Conservation (phyloP, 495 filamentous ascomycete genomes). For the Durotheca rogersii region DNA sequence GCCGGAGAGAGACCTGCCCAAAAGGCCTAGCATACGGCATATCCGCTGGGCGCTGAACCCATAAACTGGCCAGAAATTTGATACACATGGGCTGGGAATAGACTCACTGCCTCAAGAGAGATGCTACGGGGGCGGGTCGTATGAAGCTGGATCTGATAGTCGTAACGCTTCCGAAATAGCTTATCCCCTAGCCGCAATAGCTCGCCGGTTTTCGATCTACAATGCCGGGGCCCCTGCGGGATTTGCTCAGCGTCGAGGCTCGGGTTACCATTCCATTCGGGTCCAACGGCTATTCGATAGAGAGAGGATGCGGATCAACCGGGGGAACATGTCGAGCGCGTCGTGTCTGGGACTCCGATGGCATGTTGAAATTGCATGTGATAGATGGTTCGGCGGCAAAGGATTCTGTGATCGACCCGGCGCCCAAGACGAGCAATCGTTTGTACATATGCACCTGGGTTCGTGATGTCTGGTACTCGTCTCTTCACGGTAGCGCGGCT, state of each 20-base stretch:
- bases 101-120: no score
- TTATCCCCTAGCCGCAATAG: slow-evolving; percentile 5
- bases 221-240: slow-evolving; percentile 7
- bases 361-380: slow-evolving; percentile 22
- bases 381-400: slow-evolving; percentile 10
- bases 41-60: no score
- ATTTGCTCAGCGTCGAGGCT: neutral
- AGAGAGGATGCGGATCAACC: slow-evolving; percentile 26
- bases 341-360: neutral
- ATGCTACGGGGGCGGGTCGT: no score
- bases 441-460: no score
- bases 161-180: neutral
- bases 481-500: slow-evolving; percentile 1
- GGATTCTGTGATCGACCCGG: slow-evolving; percentile 5
- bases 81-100: slow-evolving; percentile 4
- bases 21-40: slow-evolving; percentile 1
- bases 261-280: neutral
- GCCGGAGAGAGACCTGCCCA: neutral
- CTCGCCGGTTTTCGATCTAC: neutral
- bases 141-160: neutral
- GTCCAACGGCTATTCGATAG: neutral
- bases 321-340: slow-evolving; percentile 10
- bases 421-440: slow-evolving; percentile 5
- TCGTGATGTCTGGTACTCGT: slow-evolving; percentile 12
- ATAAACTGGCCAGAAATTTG: no score